Conservation (phyloP, 768 basidiomycete species). For the Strobilomyces dryophilus region DNA sequence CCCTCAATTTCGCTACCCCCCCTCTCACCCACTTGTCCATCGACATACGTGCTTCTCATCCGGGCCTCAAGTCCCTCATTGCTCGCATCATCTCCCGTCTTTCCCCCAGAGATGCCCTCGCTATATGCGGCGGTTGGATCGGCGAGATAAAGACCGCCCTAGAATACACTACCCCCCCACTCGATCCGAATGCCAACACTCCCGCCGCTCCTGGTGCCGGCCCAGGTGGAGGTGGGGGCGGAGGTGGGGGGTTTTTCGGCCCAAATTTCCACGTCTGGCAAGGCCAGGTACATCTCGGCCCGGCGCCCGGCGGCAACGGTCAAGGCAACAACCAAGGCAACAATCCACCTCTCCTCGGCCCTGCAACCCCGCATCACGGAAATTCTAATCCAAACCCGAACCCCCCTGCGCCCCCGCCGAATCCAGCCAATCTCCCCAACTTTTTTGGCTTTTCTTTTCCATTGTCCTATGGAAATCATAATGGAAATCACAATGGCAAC, state of each 20-base stretch:
- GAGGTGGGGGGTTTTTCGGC: neutral
- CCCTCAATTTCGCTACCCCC: slow-evolving; percentile 28
- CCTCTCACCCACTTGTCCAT: slow-evolving; percentile 49
- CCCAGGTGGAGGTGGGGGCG: neutral
- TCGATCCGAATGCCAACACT: neutral
- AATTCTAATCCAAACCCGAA: slow-evolving; percentile 1
- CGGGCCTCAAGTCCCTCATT: slow-evolving; percentile 15
- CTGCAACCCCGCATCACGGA: neutral
- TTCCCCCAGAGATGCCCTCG: slow-evolving; percentile 29
- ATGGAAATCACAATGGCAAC: neutral
- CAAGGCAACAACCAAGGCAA: neutral
- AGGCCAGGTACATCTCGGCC: slow-evolving; percentile 3
- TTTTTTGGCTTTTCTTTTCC: slow-evolving; percentile 11
- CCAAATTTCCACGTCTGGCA: slow-evolving; percentile 6
- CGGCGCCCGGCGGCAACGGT: neutral
- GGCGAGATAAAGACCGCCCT: slow-evolving; percentile 30
- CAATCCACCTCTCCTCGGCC: slow-evolving; percentile 16
- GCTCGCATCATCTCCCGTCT: slow-evolving; percentile 21
- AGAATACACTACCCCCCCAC: slow-evolving; percentile 10
- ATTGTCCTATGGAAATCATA: slow-evolving; percentile 3
- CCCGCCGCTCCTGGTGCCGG: neutral
- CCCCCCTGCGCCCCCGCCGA: neutral
- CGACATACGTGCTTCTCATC: slow-evolving; percentile 39
- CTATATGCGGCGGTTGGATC: slow-evolving; percentile 28
- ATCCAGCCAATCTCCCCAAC: slow-evolving; percentile 4